These are phyloP conservation scores for Oryza longistaminata DNA, from an alignment of 176 grass and related monocot genomes.

Conservation along the genomic window DNA sequence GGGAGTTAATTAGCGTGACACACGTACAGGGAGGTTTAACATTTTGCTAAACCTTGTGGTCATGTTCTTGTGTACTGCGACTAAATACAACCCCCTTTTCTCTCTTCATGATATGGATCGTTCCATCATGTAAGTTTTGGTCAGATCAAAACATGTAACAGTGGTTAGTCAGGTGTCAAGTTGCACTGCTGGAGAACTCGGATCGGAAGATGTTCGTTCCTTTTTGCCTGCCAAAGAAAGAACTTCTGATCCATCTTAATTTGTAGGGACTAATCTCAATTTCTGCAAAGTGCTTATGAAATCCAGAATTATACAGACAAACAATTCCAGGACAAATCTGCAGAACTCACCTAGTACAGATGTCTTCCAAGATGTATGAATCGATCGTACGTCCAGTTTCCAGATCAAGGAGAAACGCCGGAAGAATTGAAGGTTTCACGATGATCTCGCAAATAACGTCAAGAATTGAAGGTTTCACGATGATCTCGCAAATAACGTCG, in stretches of 20 bases:
- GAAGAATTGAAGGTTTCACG: too few relatives aligned
- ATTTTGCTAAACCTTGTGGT: slow-evolving; percentile 28
- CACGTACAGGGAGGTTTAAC: slow-evolving; percentile 17
- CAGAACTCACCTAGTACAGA: not conserved
- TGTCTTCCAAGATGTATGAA: not conserved
- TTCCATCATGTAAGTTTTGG: not conserved
- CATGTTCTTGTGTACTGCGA: not conserved
- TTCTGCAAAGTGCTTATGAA: too few relatives aligned
- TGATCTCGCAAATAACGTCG: too few relatives aligned
- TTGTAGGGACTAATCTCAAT: too few relatives aligned
- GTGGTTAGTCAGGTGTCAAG: not conserved
- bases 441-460: too few relatives aligned
- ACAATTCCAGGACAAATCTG: not conserved
- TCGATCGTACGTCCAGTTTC: too few relatives aligned
- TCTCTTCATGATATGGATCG: not conserved
- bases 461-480: too few relatives aligned
- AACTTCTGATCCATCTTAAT: too few relatives aligned
- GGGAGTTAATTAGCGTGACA: not conserved
- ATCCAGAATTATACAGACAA: not conserved
- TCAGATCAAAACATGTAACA: not conserved
- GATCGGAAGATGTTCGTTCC: too few relatives aligned
- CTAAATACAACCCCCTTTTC: not conserved
- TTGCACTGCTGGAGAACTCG: not conserved
- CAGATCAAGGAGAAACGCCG: too few relatives aligned
- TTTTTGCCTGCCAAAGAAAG: too few relatives aligned